These are phyloP conservation scores for Corymbia citriodora DNA, from an alignment of 441 rosid species.

Conservation along the genomic window DNA sequence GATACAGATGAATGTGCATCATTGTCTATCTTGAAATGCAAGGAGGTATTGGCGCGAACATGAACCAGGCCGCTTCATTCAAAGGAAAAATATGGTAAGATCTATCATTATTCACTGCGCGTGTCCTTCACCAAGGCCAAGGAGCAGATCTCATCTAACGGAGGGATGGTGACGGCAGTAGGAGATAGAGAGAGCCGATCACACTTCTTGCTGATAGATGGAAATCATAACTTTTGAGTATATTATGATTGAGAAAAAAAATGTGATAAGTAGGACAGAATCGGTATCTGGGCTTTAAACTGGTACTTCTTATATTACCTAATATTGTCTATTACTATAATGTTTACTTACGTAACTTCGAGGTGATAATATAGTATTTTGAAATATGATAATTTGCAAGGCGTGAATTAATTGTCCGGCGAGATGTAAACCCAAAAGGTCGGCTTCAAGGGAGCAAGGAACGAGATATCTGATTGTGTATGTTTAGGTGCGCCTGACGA, in stretches of 20 bases:
- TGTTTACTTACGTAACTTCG: background rate
- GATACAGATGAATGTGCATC: background rate
- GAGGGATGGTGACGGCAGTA: background rate
- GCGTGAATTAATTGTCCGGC: rapidly evolving
- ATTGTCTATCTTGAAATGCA: background rate
- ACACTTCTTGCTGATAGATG: background rate
- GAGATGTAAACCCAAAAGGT: background rate
- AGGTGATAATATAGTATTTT: background rate
- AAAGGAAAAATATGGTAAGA: too few species aligned
- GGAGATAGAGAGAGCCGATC: background rate
- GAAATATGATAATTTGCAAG: background rate
- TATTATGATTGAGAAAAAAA: background rate
- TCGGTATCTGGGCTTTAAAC: background rate
- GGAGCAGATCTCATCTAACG: background rate
- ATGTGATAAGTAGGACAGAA: background rate
- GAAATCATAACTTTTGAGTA: background rate
- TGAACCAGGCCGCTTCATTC: background rate
- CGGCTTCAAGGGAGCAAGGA: background rate
- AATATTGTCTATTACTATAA: background rate
- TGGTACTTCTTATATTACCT: background rate
- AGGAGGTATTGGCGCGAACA: background rate
- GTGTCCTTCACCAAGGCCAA: background rate
- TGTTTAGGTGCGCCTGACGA: background rate
- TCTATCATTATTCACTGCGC: background rate
- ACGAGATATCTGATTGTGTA: too few species aligned